phyloP scores from a whole-genome alignment of 352 stramenopile genomes.

The Phytopythium litorale region DNA sequence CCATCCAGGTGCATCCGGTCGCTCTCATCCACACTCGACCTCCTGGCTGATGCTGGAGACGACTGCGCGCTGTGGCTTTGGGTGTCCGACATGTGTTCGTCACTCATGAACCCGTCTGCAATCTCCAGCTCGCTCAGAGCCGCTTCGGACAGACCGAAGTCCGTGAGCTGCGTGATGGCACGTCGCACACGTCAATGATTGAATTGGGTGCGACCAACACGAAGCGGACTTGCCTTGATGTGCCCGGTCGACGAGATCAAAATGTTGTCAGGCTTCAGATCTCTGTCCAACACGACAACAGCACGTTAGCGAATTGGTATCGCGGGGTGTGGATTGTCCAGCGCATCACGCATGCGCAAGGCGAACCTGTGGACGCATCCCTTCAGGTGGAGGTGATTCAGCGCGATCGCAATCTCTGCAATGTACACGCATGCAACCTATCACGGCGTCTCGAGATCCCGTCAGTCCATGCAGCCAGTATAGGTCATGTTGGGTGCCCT shows the following conservation, averaged over 20 bases:
- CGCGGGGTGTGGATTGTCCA: not conserved
- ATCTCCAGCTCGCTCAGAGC: constrained; percentile 41
- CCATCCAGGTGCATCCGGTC: not conserved
- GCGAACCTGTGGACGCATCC: constrained; percentile 77
- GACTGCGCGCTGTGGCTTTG: not conserved
- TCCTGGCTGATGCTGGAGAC: not conserved
- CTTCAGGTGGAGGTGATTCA: constrained; percentile 85
- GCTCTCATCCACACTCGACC: not conserved
- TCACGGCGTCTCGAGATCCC: constrained; percentile 3
- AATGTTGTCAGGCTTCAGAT: constrained; percentile 91
- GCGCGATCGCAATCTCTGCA: constrained; percentile 79
- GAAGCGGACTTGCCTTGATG: constrained; percentile 57
- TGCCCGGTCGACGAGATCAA: constrained; percentile 84
- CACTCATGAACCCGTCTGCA: not conserved
- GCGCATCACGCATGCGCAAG: not conserved
- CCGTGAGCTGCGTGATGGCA: constrained; percentile 53
- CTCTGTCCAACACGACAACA: constrained; percentile 27
- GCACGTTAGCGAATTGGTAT: constrained; percentile 3
- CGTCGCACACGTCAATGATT: not conserved
- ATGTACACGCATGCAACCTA: constrained; percentile 87
- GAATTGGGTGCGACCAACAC: not conserved
- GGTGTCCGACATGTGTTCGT: not conserved
- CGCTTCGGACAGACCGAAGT: constrained; percentile 86
- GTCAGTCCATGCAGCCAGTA: not conserved
- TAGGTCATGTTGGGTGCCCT: not conserved